Evolutionary conservation across 202 grass and related monocot species (phyloP).

Genomic region (Musa balbisiana): DNA sequence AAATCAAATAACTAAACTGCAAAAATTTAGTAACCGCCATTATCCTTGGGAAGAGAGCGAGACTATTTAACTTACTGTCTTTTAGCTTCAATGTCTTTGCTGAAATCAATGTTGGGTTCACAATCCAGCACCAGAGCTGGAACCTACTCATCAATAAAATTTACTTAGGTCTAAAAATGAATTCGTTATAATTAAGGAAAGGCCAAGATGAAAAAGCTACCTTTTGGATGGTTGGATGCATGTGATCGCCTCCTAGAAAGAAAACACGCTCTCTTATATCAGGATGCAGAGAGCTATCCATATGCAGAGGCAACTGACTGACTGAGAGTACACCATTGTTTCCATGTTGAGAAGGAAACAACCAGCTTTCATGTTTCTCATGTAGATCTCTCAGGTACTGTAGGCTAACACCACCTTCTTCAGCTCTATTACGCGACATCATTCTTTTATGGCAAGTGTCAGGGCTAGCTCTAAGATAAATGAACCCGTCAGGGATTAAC

Average conservation of each 20-base stretch:
- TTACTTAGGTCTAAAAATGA: slow-evolving; percentile 10
- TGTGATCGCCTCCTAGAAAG: slow-evolving; percentile 79
- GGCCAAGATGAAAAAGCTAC: slow-evolving; percentile 22
- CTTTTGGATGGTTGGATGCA: slow-evolving; percentile 92
- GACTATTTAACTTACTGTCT: slow-evolving; percentile 44
- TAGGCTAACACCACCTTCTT: slow-evolving; percentile 80
- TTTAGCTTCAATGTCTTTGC: slow-evolving; percentile 74
- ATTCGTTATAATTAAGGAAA: neutral
- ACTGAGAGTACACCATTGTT: slow-evolving; percentile 55
- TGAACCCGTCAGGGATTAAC: slow-evolving; percentile 91
- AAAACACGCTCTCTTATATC: slow-evolving; percentile 76
- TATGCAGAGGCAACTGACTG: slow-evolving; percentile 50
- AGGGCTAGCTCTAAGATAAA: slow-evolving; percentile 89
- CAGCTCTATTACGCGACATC: slow-evolving; percentile 70
- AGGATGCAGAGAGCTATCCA: slow-evolving; percentile 57
- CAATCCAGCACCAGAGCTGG: slow-evolving; percentile 82
- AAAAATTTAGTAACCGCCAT: neutral
- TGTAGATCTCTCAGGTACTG: slow-evolving; percentile 90
- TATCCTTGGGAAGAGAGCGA: neutral
- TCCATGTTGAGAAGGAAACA: slow-evolving; percentile 53
- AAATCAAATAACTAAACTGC: neutral
- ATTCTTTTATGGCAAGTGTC: slow-evolving; percentile 91
- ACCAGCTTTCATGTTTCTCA: slow-evolving; percentile 97
- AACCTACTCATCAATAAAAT: slow-evolving; percentile 43
- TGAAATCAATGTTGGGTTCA: slow-evolving; percentile 86